phyloP scores from a whole-genome alignment of 345 rosid genomes.

The Anacardium occidentale region DNA sequence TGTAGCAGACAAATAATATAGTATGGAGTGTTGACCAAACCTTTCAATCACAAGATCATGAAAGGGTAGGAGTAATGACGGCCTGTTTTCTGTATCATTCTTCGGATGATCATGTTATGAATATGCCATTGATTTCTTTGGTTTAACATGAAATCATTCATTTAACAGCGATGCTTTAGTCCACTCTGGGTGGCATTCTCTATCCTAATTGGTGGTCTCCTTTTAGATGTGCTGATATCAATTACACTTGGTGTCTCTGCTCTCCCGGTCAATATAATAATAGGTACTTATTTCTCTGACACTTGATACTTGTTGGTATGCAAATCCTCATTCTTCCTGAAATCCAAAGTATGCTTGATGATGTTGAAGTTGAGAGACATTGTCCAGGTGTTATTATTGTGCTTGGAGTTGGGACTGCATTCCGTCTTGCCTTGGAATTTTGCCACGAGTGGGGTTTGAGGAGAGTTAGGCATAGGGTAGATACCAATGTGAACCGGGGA shows the following conservation, averaged over 20 bases:
- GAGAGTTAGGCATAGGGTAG: constrained; percentile 73
- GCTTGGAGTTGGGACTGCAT: constrained; percentile 90
- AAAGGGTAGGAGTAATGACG: constrained; percentile 46
- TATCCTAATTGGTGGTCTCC: constrained; percentile 74
- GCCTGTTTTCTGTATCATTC: constrained; percentile 14
- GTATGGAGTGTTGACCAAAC: constrained; percentile 78
- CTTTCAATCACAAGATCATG: constrained; percentile 54
- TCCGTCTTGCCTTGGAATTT: constrained; percentile 75
- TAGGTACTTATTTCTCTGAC: constrained; percentile 39
- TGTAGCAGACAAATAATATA: constrained; percentile 66
- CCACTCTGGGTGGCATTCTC: constrained; percentile 95
- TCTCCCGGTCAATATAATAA: constrained; percentile 85
- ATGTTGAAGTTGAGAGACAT: constrained; percentile 7
- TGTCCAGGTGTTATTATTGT: constrained; percentile 77
- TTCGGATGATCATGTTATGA: constrained; percentile 6
- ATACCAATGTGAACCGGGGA: constrained; percentile 48
- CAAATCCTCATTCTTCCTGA: background rate
- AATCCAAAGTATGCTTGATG: constrained; percentile 11
- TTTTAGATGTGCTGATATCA: constrained; percentile 85
- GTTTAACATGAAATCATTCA: constrained; percentile 12
- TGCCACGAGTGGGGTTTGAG: constrained; percentile 81
- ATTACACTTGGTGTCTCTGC: constrained; percentile 84
- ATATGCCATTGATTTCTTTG: constrained; percentile 5
- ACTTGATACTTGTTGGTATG: background rate
- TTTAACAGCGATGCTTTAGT: constrained; percentile 66